These are phyloP conservation scores for Abrus pulchellus DNA, from an alignment of 306 rosid genomes.

Conservation along the genomic window DNA sequence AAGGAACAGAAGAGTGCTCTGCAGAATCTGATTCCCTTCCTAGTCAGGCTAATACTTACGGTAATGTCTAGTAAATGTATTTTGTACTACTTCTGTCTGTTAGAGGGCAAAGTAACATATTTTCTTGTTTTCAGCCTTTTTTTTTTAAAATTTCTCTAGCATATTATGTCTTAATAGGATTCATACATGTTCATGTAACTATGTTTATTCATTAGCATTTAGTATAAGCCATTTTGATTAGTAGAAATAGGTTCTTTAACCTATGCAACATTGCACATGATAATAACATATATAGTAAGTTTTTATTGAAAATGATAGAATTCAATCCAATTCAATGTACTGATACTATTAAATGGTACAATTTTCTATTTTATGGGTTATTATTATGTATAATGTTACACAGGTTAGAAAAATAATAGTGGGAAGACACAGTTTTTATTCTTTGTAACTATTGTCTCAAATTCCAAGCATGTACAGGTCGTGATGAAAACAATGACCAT, in stretches of 20 bases:
- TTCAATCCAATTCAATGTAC: no score
- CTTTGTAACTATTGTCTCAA: slow-evolving; percentile 27
- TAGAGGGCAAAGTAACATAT: slow-evolving; percentile 21
- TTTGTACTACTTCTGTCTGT: slow-evolving; percentile 39
- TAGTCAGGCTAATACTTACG: slow-evolving; percentile 51
- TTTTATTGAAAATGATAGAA: no score
- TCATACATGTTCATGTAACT: background rate
- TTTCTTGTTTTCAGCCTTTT: slow-evolving; percentile 18
- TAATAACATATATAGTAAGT: no score
- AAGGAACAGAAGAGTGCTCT: slow-evolving; percentile 63
- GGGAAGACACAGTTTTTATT: background rate
- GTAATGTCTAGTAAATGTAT: slow-evolving; percentile 57
- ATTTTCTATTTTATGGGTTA: no score
- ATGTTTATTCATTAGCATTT: slow-evolving; percentile 27
- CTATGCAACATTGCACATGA: no score
- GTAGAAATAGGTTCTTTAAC: background rate
- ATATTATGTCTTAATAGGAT: background rate
- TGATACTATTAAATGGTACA: no score
- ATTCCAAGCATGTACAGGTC: slow-evolving; percentile 49
- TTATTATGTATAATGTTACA: no score
- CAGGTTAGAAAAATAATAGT: no score
- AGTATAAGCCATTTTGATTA: slow-evolving; percentile 2
- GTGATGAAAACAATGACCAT: slow-evolving; percentile 44
- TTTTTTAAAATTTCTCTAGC: background rate
- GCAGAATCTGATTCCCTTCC: slow-evolving; percentile 57